phyloP scores from a whole-genome alignment of 495 filamentous ascomycete genomes.

The Daldinia bambusicola region DNA sequence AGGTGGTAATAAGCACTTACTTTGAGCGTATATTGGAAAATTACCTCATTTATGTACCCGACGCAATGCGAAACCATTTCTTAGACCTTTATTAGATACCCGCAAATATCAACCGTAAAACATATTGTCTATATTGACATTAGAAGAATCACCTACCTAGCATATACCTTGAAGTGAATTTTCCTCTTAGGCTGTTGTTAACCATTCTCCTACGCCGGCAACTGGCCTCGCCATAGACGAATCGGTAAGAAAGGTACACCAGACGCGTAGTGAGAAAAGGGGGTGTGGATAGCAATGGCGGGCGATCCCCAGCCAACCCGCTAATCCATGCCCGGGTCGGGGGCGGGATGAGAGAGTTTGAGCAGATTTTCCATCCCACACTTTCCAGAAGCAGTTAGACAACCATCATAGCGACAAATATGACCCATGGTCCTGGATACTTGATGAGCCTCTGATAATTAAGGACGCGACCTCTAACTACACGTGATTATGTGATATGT shows the following conservation, averaged over 20 bases:
- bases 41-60: not conserved
- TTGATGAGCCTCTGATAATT: slow-evolving; percentile 26
- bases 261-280: not conserved
- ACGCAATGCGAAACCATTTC: not conserved
- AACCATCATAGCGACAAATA: not conserved
- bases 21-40: not conserved
- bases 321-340: slow-evolving; percentile 8
- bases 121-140: not conserved
- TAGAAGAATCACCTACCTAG: too few species aligned
- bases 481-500: slow-evolving; percentile 2
- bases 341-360: slow-evolving; percentile 27
- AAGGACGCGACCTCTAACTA: not conserved
- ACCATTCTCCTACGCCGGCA: too few species aligned
- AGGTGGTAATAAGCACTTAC: slow-evolving; percentile 13
- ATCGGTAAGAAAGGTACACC: not conserved
- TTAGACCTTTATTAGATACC: not conserved
- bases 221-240: too few species aligned
- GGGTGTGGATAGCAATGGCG: not conserved
- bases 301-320: not conserved
- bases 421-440: slow-evolving; percentile 17
- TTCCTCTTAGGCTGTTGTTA: too few species aligned
- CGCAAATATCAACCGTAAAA: not conserved
- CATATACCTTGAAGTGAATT: too few species aligned
- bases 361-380: slow-evolving; percentile 34
- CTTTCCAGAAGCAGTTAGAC: slow-evolving; percentile 26